Evolutionary conservation across 257 asterid genomes (phyloP), one percentile per base, ranked within the genome.

Genomic region (Voacanga thouarsii): DNA sequence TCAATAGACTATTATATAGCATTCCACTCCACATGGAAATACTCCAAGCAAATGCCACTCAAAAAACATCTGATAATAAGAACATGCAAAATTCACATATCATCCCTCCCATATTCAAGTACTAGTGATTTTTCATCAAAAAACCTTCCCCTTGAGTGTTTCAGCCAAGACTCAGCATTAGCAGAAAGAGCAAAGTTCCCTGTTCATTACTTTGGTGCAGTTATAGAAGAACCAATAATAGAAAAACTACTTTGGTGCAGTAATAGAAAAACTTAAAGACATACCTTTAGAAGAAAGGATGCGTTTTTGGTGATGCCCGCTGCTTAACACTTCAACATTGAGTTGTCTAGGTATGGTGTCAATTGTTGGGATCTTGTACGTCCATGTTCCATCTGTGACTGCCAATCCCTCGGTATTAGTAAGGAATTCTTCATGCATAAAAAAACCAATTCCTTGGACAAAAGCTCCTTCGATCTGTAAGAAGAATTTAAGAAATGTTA

Each of bases 391-490:
- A 78, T 93, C 88, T 4, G 88, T 69, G 56, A 83, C 69, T 78
- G 83, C 78, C 71, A 82, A 63, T 81, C 97, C 98, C 21, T 93
- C 87, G 16, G 74, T 44, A 61, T 93, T 85, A 9, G 81, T 83
- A 19, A 81, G 80, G 85, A 86, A 93, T 80, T 91, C 98, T 89
- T 93, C 96, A 15, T 73, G 88, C 96, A 91, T 91, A 83, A 93
- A 88, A 79, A 93, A 90, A 60, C 97, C 97, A 6, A 93, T 78
- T 45, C 98, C 98, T 88, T 91, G 97, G 7, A 91, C 91, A 49
- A 89, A 93, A 70, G 98, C 92, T 47, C 97, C 98, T 86, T 93
- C 97, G 75, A 90, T 91, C 96, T 93, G 88, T 39, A 45, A 59
- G 59, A 26, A 60, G 5, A 30, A 41, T 43, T n/a, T 21, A n/a